Base-by-base conservation (phyloP, 1,139 yeast genomes). In the Saccharomyces hybrid region DNA sequence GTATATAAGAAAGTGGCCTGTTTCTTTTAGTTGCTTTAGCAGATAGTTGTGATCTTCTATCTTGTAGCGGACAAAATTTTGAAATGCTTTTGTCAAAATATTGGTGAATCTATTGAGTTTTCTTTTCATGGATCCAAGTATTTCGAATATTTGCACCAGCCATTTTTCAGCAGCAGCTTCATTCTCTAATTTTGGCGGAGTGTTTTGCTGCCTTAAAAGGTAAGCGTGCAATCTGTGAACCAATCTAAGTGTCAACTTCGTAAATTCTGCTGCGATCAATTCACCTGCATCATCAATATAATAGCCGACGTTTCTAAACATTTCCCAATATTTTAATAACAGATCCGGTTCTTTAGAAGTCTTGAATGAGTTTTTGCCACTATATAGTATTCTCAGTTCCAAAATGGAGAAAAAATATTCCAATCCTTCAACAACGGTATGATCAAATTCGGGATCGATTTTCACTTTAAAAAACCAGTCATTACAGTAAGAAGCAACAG, bases 321-420 rank as follows among this genome's bases (percentile, higher is more conserved):
- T 84, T 49, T 77, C 76, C 88, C 95, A 91, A 31, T 86, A 84
- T 59, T 81, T 84, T 63, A 87, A 88, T 53, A 93, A 74, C 64
- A 87, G 91, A 64, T 93, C 99, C 0, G 97, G 95, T 65, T 90
- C 97, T 65, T 89, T 89, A 69, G 88, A 89, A 0, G 96, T 87
- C 63, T 93, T 79, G 72, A 88, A 86, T 20, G 84, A 79, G 4
- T 83, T 78, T 54, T 84, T 80, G 0, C 93, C 83, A 59, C 91
- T 82, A 63, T 89, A 96, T 54, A 89, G 74, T 52, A 91, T 76
- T 68, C 93, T 93, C 63, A 84, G 78, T 62, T 86, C 86, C 44
- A 91, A 73, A 52, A 93, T 73, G 20, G 80, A 82, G 64, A 90
- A 78, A 58, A 87, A 82, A 66, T 87, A 87, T 48, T 80, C 78